Conservation (phyloP, 805 yeast genomes). For the Schizosaccharomyces lindneri region DNA sequence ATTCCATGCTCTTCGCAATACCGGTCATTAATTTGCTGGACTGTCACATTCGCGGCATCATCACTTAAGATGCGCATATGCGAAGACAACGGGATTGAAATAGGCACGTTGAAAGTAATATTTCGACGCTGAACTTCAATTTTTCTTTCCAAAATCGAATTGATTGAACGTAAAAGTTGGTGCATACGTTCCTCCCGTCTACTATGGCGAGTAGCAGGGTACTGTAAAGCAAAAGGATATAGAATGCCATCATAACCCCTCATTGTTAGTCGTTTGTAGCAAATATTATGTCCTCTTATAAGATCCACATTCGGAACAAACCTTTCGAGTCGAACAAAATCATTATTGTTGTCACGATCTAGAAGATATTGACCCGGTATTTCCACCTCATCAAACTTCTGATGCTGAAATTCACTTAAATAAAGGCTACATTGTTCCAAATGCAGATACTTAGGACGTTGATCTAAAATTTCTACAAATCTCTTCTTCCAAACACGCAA, state of each 20-base stretch:
- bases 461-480: conserved; percentile 71
- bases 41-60: conserved; percentile 46
- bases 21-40: conserved; percentile 70
- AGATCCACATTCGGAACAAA: conserved; percentile 73
- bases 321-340: conserved; percentile 78
- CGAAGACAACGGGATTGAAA: conserved; percentile 83
- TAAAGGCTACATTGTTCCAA: conserved; percentile 2
- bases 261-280: conserved; percentile 68
- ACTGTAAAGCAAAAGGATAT: conserved; percentile 86
- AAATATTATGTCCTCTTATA: conserved; percentile 70
- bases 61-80: conserved; percentile 77
- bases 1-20: conserved; percentile 50
- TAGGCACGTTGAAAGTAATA: conserved; percentile 63
- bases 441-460: conserved; percentile 42
- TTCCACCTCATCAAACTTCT: conserved; percentile 90
- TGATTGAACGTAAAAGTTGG: conserved; percentile 74
- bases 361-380: conserved; percentile 88
- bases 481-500: conserved; percentile 81
- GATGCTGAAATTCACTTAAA: conserved; percentile 89
- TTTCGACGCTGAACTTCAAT: conserved; percentile 75
- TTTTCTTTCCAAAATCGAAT: conserved; percentile 49
- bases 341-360: conserved; percentile 57
- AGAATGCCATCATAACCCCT: conserved; percentile 83
- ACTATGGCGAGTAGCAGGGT: conserved; percentile 92
- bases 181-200: conserved; percentile 87